These are phyloP conservation scores for Davidsoniella neocaledoniae DNA, from an alignment of 2,329 filamentous ascomycete genomes.

Conservation along the genomic window DNA sequence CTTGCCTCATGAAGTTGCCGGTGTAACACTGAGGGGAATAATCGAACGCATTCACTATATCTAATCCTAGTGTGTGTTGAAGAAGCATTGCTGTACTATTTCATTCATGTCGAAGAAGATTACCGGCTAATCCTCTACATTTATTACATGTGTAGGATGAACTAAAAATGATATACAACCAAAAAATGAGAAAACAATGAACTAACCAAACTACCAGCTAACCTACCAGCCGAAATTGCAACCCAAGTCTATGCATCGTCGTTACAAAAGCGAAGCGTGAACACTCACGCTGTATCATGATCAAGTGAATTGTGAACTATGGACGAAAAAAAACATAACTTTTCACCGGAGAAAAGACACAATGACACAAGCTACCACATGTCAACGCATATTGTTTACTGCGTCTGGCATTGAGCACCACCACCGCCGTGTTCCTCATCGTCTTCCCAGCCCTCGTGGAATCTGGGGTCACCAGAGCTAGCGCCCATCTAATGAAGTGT, in stretches of 20 bases:
- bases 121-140: no score
- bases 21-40: no score
- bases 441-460: conserved; percentile 50
- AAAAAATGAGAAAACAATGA: background rate
- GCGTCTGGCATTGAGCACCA: conserved; percentile 50
- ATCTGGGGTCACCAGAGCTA: conserved; percentile 50
- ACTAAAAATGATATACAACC: no score
- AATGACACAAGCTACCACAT: background rate
- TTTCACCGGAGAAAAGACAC: background rate
- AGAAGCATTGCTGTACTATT: no score
- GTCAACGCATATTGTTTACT: conserved; percentile 30
- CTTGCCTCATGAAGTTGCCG: no score
- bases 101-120: no score
- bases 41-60: no score
- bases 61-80: no score
- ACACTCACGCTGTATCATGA: no score
- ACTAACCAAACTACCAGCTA: background rate
- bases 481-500: conserved; percentile 44
- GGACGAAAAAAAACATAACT: background rate
- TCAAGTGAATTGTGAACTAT: background rate
- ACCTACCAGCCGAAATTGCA: background rate
- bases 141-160: no score
- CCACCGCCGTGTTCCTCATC: conserved; percentile 45
- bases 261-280: background rate
- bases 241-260: conserved; percentile 2